A percentile compares a stretch with the other conserved stretches of the same genome.
phyloP scores from a whole-genome alignment of 176 grass and related monocot genomes.

The Triticum aestivum region IWGSC_CS_RefSeq_v2.1 NC_057811.1:300348559-300349058 shows the following conservation, averaged over 20 bases:
- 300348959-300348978: not conserved
- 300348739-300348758: not conserved
- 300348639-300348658: not conserved
- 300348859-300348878: slow-evolving; percentile 3
- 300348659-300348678: slow-evolving; percentile 10
- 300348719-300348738: not conserved
- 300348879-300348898: not conserved
- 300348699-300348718: not conserved
- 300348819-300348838: not conserved
- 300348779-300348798: slow-evolving; percentile 12
- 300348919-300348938: slow-evolving; percentile 13
- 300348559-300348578: slow-evolving; percentile 9
- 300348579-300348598: slow-evolving; percentile 10
- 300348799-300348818: slow-evolving; percentile 19
- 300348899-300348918: slow-evolving; percentile 10
- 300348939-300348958: not conserved
- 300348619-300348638: not conserved
- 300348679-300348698: not conserved
- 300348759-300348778: not conserved
- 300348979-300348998: not conserved
- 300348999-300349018: not conserved
- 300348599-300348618: slow-evolving; percentile 23
- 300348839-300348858: not conserved
- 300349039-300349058: not conserved
- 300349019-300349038: not conserved